Percentiles rank a stretch among this genome's conserved stretches.
phyloP scores from a whole-genome alignment of 345 rosid genomes.

The Aquilaria yunnanensis region DNA sequence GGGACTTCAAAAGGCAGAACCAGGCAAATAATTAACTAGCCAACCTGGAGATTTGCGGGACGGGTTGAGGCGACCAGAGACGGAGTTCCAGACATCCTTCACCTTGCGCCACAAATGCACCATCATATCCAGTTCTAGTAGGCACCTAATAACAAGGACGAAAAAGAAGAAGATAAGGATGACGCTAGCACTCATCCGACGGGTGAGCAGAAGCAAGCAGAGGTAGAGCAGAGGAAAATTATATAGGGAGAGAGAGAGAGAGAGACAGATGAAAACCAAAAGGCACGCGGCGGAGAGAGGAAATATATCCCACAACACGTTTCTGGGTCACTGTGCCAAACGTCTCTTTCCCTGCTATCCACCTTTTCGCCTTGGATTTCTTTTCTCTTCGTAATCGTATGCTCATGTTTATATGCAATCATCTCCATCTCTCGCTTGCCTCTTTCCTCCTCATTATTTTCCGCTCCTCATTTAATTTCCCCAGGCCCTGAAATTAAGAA shows the following conservation, averaged over 20 bases:
- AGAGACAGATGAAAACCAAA: not conserved
- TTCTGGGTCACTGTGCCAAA: conserved; percentile 13
- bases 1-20: not conserved
- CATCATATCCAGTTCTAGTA: not conserved
- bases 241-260: not conserved
- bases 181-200: not conserved
- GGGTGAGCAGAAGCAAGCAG: not conserved
- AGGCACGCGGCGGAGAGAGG: conserved; percentile 7
- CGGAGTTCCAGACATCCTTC: conserved; percentile 5
- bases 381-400: too few species aligned
- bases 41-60: conserved; percentile 4
- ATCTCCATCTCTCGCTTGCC: too few species aligned
- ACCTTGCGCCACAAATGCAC: conserved; percentile 14
- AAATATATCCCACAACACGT: conserved; percentile 15
- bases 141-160: not conserved
- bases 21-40: not conserved
- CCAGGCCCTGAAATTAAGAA: too few species aligned
- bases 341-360: conserved; percentile 9
- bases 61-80: not conserved
- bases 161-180: not conserved
- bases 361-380: not conserved
- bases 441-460: too few species aligned
- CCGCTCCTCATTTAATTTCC: too few species aligned
- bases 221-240: not conserved
- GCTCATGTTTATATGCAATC: too few species aligned